phyloP scores from a whole-genome alignment of 169 alveolate species.

The Prorocentrum cordatum region DNA sequence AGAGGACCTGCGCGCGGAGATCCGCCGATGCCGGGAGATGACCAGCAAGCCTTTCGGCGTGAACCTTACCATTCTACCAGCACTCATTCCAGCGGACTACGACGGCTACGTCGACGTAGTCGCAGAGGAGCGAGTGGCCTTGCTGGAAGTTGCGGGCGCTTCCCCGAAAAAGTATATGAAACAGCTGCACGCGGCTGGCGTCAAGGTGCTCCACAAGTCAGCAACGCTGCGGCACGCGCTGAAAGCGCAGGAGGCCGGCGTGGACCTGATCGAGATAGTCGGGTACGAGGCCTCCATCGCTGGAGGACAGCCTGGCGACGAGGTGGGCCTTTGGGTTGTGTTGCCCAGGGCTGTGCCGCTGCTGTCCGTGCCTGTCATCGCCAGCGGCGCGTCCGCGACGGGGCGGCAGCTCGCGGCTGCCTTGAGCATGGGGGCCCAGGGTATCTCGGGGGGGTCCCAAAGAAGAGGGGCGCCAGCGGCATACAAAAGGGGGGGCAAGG shows the following conservation, averaged over 20 bases:
- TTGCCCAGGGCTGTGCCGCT: conserved; percentile 54
- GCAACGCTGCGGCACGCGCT: conserved; percentile 57
- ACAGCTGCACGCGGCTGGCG: conserved; percentile 4
- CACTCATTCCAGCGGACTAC: conserved; percentile 45
- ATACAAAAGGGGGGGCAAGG: too few species aligned
- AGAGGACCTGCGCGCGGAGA: conserved; percentile 19
- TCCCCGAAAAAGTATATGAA: conserved; percentile 30
- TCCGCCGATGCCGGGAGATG: neutral
- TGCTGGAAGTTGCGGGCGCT: conserved; percentile 49
- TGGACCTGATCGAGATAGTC: conserved; percentile 47
- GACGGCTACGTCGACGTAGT: conserved; percentile 34
- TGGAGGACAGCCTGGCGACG: conserved; percentile 48
- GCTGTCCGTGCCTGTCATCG: too few species aligned
- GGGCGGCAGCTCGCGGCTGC: too few species aligned
- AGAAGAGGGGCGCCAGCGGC: too few species aligned
- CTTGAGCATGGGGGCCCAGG: too few species aligned
- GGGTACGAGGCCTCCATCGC: conserved; percentile 64
- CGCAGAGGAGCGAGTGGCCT: conserved; percentile 46
- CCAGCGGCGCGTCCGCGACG: too few species aligned
- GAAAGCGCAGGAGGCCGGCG: conserved; percentile 60
- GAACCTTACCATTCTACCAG: conserved; percentile 46
- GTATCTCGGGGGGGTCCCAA: too few species aligned
- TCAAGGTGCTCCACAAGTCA: conserved; percentile 55
- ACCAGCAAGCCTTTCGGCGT: conserved; percentile 39
- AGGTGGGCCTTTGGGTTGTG: conserved; percentile 57